Evolutionary conservation across 202 grass and related monocot species (phyloP), one percentile per base, ranked within the genome.

Genomic region (Cymbopogon flexuosus): DNA sequence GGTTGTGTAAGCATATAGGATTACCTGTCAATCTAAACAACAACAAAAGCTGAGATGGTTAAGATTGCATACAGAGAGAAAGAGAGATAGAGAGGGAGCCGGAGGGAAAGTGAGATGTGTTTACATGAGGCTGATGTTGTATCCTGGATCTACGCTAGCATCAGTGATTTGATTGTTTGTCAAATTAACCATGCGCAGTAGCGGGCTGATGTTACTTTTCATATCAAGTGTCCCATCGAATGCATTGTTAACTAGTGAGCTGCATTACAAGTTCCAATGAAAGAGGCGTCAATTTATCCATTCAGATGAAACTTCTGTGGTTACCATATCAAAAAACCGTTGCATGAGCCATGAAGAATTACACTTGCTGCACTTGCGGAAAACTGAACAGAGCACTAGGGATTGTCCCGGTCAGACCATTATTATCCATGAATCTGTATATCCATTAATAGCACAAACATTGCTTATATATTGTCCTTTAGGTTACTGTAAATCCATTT

Each of bases 91-190:
- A 3, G 13, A 24, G 43, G 5, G 42, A n/a, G n/a, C n/a, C n/a
- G n/a, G n/a, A 2, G n/a, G 6, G 46, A 65, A 2, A 6, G 47
- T 2, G 47, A 52, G 46, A 18, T 49, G 46, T 78, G 61, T 74
- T 73, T 87, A 90, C 89, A 91, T 91, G 77, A 91, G 56, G 19
- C 83, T 88, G 12, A 82, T 35, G 21, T 34, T 88, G 47, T 91
- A 86, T 83, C 46, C 71, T 29, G 83, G 59, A 1, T 64, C 46
- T 68, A 83, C 8, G 1, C 0, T 18, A 41, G 18, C 30, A 0
- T 3, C 14, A 0, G 19, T 10, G 59, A 91, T 91, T 72, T 58
- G 83, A 72, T 91, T 91, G 36, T 75, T 71, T 76, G 83, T 85
- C 73, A 91, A 80, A 83, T 91, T 81, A 71, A 88, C 89, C 69